These are phyloP conservation scores for Lentithecium fluviatile DNA, from an alignment of 495 filamentous ascomycete genomes.

Conservation along the genomic window DNA sequence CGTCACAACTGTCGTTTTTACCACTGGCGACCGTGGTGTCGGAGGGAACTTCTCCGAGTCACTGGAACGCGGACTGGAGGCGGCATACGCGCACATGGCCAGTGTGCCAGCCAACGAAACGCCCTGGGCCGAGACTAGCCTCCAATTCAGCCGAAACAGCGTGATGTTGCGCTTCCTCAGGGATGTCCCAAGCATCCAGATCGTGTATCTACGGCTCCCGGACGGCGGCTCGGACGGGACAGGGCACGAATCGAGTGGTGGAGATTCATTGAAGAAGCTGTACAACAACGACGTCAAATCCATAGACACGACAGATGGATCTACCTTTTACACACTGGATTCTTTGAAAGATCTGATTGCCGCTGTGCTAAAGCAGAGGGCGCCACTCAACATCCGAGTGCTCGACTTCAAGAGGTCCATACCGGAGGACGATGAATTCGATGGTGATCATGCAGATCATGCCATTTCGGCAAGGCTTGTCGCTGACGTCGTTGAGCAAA, in stretches of 20 bases:
- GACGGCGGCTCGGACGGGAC: conserved; percentile 5
- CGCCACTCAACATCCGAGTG: conserved; percentile 9
- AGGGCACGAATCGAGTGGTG: conserved; percentile 43
- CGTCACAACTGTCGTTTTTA: conserved; percentile 22
- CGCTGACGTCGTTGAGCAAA: conserved; percentile 3
- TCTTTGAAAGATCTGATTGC: conserved; percentile 3
- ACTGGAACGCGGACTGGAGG: conserved; percentile 15
- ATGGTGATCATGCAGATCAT: conserved; percentile 22
- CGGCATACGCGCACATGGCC: conserved; percentile 20
- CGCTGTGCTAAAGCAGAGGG: not conserved
- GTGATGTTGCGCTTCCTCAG: conserved; percentile 9
- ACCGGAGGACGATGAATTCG: not conserved
- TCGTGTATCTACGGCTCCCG: conserved; percentile 21
- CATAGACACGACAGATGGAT: conserved; percentile 1
- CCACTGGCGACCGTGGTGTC: conserved; percentile 17
- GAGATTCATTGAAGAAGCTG: conserved; percentile 64
- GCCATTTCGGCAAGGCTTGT: conserved; percentile 15
- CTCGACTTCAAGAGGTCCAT: conserved; percentile 14
- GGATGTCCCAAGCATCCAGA: conserved; percentile 8
- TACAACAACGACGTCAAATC: conserved; percentile 46
- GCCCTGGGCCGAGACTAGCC: conserved; percentile 9
- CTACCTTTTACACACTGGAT: conserved; percentile 9
- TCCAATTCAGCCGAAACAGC: conserved; percentile 1
- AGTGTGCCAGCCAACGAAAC: not conserved
- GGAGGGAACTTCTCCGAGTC: conserved; percentile 8